Percentiles rank a stretch among this genome's conserved stretches.
Evolutionary conservation across 768 basidiomycete species (phyloP).

Genomic region (Russula emetica): DNA sequence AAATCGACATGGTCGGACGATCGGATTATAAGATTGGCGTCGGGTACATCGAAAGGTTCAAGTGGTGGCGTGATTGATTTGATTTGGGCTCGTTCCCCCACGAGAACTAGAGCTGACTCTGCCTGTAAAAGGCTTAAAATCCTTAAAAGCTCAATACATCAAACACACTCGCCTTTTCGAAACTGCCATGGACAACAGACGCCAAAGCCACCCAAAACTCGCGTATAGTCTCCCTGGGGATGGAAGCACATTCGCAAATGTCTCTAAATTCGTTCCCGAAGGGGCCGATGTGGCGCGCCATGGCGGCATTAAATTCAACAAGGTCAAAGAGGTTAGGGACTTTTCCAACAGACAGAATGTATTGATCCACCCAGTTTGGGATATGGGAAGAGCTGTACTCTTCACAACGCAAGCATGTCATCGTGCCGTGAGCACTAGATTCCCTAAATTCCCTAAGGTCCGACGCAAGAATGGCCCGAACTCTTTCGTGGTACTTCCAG

Average conservation of each 20-base stretch:
- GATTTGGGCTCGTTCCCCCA: neutral
- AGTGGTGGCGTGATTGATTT: neutral
- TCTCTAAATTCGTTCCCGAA: neutral
- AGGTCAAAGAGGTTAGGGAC: neutral
- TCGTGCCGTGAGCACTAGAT: too few species aligned
- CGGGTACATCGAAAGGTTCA: neutral
- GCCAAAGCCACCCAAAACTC: conserved; percentile 6
- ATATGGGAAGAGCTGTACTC: neutral
- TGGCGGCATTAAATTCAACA: neutral
- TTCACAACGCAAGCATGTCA: neutral
- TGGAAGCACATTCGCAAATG: neutral
- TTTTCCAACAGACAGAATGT: neutral
- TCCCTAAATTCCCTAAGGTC: neutral
- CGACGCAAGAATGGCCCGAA: neutral
- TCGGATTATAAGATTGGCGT: neutral
- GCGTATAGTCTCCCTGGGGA: neutral
- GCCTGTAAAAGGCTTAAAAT: neutral
- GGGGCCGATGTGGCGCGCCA: neutral
- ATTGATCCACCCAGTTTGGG: neutral
- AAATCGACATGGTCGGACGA: conserved; percentile 14
- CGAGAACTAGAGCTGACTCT: neutral
- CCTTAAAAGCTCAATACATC: too few species aligned
- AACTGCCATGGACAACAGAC: neutral
- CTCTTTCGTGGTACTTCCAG: conserved; percentile 10
- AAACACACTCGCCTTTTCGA: neutral